Conservation (phyloP, 2,329 filamentous ascomycete species). For the Aspergillus bombycis region DNA sequence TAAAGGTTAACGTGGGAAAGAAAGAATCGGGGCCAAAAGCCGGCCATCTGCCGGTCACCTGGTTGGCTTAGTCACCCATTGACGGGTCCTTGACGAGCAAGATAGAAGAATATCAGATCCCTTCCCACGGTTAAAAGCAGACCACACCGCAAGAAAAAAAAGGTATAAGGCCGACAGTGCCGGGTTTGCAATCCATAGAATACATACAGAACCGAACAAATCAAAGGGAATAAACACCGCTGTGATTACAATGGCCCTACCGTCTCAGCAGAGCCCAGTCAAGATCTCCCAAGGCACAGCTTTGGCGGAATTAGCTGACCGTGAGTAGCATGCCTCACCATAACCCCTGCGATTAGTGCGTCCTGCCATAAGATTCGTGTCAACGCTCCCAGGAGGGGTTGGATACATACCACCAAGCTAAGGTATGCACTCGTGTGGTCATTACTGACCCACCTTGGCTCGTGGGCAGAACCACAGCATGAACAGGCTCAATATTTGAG, state of each 20-base stretch:
- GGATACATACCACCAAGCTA: not conserved
- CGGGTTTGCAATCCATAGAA: not conserved
- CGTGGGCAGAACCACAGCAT: not conserved
- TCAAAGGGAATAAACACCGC: too few species aligned
- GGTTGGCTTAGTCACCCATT: not conserved
- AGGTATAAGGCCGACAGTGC: not conserved
- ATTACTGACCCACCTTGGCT: not conserved
- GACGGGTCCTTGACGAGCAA: not conserved
- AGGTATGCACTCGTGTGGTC: not conserved
- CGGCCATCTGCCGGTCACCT: not conserved
- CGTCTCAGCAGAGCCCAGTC: too few species aligned
- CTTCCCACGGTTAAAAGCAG: too few species aligned
- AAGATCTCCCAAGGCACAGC: not conserved
- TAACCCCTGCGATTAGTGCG: not conserved
- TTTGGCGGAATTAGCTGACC: not conserved
- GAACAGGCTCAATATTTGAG: not conserved
- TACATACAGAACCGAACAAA: not conserved
- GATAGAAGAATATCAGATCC: not conserved
- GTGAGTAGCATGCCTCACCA: not conserved
- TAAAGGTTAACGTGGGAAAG: not conserved
- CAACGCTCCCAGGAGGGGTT: not conserved
- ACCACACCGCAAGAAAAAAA: not conserved
- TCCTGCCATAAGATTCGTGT: not conserved
- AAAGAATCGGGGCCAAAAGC: not conserved
- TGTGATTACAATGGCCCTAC: too few species aligned